Base-by-base conservation (phyloP, 441 rosid species). In the Adansonia gregorii region DNA sequence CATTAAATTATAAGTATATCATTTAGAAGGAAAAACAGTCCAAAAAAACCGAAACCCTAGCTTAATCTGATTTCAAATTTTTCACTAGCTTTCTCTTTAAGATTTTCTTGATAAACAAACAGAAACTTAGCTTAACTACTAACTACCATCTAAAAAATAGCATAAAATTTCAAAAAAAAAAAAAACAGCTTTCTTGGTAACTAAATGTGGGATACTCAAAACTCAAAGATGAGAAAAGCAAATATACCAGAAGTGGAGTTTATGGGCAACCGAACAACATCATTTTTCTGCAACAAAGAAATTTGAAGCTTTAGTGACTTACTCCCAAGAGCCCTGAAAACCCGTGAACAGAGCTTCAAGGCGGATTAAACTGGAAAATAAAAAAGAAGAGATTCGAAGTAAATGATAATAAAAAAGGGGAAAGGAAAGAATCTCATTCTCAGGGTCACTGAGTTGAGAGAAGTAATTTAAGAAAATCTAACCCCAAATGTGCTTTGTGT, bases 391-490 rank as follows among this genome's bases (percentile, higher is more conserved):
- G 61, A 49, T 72, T 55, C 17, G 14, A 74, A 45, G n/a, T 55
- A 41, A 72, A 55, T 43, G 8, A 43, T 43, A 69, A 49, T 4
- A 52, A 72, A 2, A n/a, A 60, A 19, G 22, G 7, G 20, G 12
- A 59, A 59, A 11, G 76, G 67, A 73, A 41, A 41, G 76, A 55
- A 73, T 73, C 67, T 73, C 67, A 56, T 35, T 35, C 41, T 35
- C 41, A 35, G 43, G 5, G 22, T n/a, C 10, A 17, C 6, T 4
- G 41, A 35, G 9, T 0, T 55, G 9, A n/a, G 59, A 55, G 51
- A 3, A 31, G 46, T 9, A 22, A 68, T 43, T 68, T 68, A 48
- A 68, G 54, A 68, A 20, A 70, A 70, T 51, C 74, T 52, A 15
- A 54, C 12, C 61, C 43, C 10, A 9, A 4, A 5, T 49, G 45